A percentile compares a stretch with the other conserved stretches of the same genome.
phyloP scores from a whole-genome alignment of 192 early-diverging fungal species.

The Funneliformis geosporum region DNA sequence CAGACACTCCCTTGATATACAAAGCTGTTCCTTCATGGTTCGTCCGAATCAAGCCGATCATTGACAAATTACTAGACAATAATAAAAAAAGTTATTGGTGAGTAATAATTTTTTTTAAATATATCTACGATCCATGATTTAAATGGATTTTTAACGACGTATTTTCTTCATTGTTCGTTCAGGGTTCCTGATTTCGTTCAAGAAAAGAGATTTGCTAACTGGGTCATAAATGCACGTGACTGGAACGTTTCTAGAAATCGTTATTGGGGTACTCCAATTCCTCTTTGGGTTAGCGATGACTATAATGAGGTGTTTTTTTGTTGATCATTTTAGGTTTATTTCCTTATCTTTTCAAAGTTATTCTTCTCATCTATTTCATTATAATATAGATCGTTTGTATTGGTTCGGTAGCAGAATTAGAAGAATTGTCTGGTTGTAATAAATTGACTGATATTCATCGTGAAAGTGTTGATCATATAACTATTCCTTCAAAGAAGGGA shows the following conservation, averaged over 20 bases:
- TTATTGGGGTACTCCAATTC: conserved; percentile 99
- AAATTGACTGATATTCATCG: conserved; percentile 94
- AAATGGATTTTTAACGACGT: too few relatives aligned
- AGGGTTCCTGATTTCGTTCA: conserved; percentile 91
- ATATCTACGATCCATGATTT: too few relatives aligned
- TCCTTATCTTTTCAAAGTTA: not conserved
- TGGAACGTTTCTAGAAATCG: conserved; percentile 98
- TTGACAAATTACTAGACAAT: conserved; percentile 83
- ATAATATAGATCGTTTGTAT: conserved; percentile 74
- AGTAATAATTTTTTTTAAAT: too few relatives aligned
- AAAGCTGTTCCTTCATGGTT: conserved; percentile 98
- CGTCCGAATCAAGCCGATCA: conserved; percentile 83
- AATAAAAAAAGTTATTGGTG: conserved; percentile 88
- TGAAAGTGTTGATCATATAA: conserved; percentile 94
- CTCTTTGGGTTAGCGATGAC: conserved; percentile 96
- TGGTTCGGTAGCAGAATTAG: conserved; percentile 89
- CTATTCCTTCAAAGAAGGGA: conserved; percentile 91
- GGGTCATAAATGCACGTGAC: conserved; percentile 93
- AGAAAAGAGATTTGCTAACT: conserved; percentile 97
- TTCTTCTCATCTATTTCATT: not conserved
- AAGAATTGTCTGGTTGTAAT: conserved; percentile 80
- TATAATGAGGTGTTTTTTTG: conserved; percentile 64
- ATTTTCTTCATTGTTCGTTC: not conserved
- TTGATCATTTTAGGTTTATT: not conserved
- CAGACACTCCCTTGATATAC: conserved; percentile 97